Evolutionary conservation across 2,329 filamentous ascomycete species (phyloP), one percentile per base, ranked within the genome.

Genomic region (Aaosphaeria arxii): DNA sequence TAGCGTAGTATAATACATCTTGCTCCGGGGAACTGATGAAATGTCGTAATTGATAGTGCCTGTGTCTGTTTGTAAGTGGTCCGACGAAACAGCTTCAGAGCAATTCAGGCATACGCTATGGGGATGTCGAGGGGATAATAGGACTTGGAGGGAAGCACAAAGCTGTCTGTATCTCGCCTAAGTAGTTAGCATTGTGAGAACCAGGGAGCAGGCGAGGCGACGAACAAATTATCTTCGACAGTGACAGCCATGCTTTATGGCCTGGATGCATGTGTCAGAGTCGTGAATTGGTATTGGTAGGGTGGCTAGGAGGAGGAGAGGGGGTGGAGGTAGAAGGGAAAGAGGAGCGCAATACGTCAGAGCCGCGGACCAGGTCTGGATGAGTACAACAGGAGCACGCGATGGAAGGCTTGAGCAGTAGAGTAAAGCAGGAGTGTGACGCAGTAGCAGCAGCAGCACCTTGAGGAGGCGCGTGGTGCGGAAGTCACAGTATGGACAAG

Each of bases 21-120:
- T 84, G 79, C 62, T 88, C 83, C 56, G 89, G 85, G 29, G 86
- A 87, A 69, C 89, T 92, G 66, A 97, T 88, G 58, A 95, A 85
- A 58, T 95, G 92, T 47, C 92, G 89, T 41, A 99, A 79, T 73
- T 94, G 89, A 85, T 87, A 91, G 72, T 94, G 89, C 57, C 87
- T 91, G 61, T 33, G 13, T 36, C 39, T 31, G 50, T 65, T 44
- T 66, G 57, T 45, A 4, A 17, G 13, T 7, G 41, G 17, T 30
- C 17, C 11, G 7, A 43, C 29, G 24, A 2, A 9, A 36, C n/a
- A n/a, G 41, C 17, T 31, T 11, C 30, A 17, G 6, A 9, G 41
- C 11, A 29, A 29, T 3, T 9, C 6, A 9, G 9, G 41, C 30
- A 24, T 62, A 76, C 73, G 73, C 73, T 39, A 78, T 72, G 36